A percentile compares a stretch with the other conserved stretches of the same genome.
These are phyloP conservation scores for Ceraceosorus guamensis DNA, from an alignment of 1,284 basidiomycete species.

Conservation along the genomic window DNA sequence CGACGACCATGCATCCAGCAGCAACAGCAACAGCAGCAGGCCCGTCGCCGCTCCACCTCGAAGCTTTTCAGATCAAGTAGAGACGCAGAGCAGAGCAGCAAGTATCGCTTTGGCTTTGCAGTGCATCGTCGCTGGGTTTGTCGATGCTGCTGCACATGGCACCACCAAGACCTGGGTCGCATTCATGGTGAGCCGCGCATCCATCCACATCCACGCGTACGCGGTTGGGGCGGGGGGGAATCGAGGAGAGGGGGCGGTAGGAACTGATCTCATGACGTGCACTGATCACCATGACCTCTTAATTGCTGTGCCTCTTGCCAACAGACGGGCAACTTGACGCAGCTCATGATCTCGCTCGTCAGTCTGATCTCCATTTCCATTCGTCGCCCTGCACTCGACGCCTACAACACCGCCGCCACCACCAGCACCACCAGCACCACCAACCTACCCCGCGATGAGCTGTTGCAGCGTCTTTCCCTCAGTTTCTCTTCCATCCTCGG, in stretches of 20 bases:
- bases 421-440: neutral
- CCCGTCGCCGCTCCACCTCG: no score
- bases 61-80: no score
- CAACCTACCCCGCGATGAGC: neutral
- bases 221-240: no score
- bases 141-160: slow-evolving; percentile 7
- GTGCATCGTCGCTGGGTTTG: slow-evolving; percentile 7
- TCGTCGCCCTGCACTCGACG: no score
- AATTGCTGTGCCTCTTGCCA: neutral
- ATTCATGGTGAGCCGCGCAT: slow-evolving; percentile 5
- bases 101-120: neutral
- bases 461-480: neutral
- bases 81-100: no score
- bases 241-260: no score
- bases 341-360: slow-evolving; percentile 4
- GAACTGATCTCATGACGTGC: no score
- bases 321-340: slow-evolving; percentile 9
- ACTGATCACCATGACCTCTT: neutral
- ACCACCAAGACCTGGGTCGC: slow-evolving; percentile 3
- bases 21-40: no score
- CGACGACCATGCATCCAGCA: no score
- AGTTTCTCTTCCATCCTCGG: slow-evolving; percentile 1
- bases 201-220: neutral
- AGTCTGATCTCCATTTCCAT: neutral
- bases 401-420: neutral